A percentile compares a stretch with the other conserved stretches of the same genome.
phyloP scores from a whole-genome alignment of 306 rosid genomes.

The Cucumis cinereus region DNA sequence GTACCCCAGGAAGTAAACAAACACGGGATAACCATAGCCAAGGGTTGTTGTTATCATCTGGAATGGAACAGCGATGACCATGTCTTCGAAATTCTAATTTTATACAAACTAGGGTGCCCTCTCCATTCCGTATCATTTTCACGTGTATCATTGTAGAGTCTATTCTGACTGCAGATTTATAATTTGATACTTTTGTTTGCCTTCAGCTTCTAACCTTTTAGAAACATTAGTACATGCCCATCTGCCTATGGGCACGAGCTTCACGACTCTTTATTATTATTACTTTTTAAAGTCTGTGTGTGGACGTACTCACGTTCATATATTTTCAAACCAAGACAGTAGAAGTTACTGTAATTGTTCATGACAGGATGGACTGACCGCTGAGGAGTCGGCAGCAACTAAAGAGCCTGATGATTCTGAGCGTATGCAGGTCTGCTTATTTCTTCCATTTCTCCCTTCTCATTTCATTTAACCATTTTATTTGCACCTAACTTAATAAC shows the following conservation, averaged over 20 bases:
- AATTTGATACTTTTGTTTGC: background rate
- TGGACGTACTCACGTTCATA: background rate
- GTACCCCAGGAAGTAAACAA: background rate
- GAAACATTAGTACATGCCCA: background rate
- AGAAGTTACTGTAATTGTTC: conserved; percentile 5
- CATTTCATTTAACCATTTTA: background rate
- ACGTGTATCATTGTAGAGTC: background rate
- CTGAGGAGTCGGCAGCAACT: conserved; percentile 52
- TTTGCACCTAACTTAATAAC: conserved; percentile 12
- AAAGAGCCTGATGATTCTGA: conserved; percentile 68
- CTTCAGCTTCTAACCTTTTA: background rate
- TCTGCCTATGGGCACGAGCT: background rate
- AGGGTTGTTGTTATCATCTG: background rate
- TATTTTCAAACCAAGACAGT: background rate
- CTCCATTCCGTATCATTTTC: background rate
- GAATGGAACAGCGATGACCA: background rate
- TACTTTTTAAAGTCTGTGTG: background rate
- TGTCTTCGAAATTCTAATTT: background rate
- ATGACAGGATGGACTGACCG: conserved; percentile 75
- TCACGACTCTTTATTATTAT: background rate
- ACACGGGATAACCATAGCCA: background rate
- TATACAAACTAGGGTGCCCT: background rate
- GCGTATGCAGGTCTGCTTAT: conserved; percentile 59
- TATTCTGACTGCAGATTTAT: background rate
- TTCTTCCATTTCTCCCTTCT: conserved; percentile 5